Evolutionary conservation across 768 basidiomycete species (phyloP).

Genomic region (Boletus reticulatus): DNA sequence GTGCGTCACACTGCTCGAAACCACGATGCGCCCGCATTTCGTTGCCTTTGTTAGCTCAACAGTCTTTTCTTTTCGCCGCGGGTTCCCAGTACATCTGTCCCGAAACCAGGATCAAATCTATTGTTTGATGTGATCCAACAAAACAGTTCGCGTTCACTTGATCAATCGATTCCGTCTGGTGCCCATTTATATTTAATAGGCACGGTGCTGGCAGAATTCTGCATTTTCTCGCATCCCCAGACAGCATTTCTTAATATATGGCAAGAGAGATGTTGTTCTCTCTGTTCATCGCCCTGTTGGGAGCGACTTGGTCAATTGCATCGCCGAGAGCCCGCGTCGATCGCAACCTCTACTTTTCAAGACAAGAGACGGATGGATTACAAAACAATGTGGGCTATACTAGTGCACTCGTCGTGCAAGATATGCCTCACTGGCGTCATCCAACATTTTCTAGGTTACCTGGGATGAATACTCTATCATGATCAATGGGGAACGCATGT

Average conservation of each 20-base stretch:
- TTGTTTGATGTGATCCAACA: neutral
- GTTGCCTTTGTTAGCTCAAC: too few relatives aligned
- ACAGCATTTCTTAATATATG: neutral
- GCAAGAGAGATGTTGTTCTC: neutral
- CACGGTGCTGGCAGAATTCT: neutral
- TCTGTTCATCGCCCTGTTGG: slow-evolving; percentile 11
- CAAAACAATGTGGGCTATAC: slow-evolving; percentile 14
- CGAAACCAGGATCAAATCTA: neutral
- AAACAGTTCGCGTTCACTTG: neutral
- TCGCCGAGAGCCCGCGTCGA: slow-evolving; percentile 4
- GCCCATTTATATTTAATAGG: neutral
- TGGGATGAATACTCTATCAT: slow-evolving; percentile 63
- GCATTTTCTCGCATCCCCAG: neutral
- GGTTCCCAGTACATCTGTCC: neutral
- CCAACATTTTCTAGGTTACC: slow-evolving; percentile 34
- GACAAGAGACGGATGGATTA: slow-evolving; percentile 11
- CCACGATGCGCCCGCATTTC: too few relatives aligned
- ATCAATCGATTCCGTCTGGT: neutral
- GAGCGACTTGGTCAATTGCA: slow-evolving; percentile 7
- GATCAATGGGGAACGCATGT: slow-evolving; percentile 54
- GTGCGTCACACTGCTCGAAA: too few relatives aligned
- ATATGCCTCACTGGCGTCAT: neutral
- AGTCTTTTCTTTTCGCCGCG: too few relatives aligned
- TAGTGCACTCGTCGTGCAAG: neutral
- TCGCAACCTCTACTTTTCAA: slow-evolving; percentile 16